Evolutionary conservation across 225 moss, liverwort and hornwort genomes (phyloP).

Genomic region (Lunularia cruciata): DNA sequence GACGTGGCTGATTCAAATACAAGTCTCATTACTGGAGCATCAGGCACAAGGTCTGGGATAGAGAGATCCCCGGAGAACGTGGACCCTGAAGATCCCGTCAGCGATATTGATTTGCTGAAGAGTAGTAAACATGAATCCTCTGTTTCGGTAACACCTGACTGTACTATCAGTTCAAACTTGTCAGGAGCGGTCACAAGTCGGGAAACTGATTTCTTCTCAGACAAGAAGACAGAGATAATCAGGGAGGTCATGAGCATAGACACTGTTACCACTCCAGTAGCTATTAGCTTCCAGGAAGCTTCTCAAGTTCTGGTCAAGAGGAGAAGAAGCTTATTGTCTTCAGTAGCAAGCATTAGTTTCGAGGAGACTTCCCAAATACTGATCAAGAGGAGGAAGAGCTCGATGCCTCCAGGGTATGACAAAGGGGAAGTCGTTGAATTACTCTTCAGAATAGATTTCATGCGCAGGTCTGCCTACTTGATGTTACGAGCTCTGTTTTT

Average conservation of each 20-base stretch:
- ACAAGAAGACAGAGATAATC: constrained; percentile 47
- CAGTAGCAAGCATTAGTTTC: constrained; percentile 40
- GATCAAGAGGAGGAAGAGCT: constrained; percentile 62
- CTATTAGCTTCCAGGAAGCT: too few species aligned
- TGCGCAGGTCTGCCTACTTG: constrained; percentile 34
- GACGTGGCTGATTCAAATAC: too few species aligned
- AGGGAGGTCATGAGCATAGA: constrained; percentile 63
- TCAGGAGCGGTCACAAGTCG: constrained; percentile 70
- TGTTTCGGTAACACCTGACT: constrained; percentile 72
- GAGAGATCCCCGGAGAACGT: too few species aligned
- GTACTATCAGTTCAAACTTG: constrained; percentile 51
- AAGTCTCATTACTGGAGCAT: too few species aligned
- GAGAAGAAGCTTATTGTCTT: too few species aligned
- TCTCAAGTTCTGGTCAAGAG: too few species aligned
- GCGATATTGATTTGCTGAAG: constrained; percentile 50
- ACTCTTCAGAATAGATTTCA: constrained; percentile 61
- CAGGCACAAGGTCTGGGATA: too few species aligned
- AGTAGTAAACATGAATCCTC: constrained; percentile 55
- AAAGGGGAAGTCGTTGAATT: constrained; percentile 51
- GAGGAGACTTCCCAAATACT: constrained; percentile 45
- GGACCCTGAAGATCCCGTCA: constrained; percentile 39
- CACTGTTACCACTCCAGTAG: constrained; percentile 56
- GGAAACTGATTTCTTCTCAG: constrained; percentile 55
- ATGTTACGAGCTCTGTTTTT: constrained; percentile 45
- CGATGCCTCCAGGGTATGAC: constrained; percentile 55